These are phyloP conservation scores for Fomitiporia mediterranea DNA, from an alignment of 1,284 basidiomycete species.

Conservation along the genomic window DNA sequence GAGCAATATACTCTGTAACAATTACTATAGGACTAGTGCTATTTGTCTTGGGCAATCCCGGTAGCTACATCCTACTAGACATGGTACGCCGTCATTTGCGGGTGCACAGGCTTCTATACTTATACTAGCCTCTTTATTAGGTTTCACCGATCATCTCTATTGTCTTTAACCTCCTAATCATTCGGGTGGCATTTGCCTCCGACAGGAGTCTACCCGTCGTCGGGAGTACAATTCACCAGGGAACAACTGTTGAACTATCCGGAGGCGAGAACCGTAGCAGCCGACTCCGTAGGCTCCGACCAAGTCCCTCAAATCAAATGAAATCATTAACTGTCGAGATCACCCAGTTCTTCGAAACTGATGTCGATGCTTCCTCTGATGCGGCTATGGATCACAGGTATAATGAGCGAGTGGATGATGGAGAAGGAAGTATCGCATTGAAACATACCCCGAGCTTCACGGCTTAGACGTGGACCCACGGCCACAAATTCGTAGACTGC, in stretches of 20 bases:
- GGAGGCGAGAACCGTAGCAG: too few species aligned
- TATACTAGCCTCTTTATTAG: too few species aligned
- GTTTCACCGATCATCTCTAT: neutral
- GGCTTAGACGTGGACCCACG: too few species aligned
- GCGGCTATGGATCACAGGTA: too few species aligned
- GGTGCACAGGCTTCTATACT: too few species aligned
- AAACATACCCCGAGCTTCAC: too few species aligned
- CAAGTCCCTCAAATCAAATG: neutral
- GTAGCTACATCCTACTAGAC: constrained; percentile 37
- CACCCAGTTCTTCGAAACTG: neutral
- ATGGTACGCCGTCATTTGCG: too few species aligned
- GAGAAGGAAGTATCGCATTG: too few species aligned
- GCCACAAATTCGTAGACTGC: too few species aligned
- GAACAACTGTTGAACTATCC: too few species aligned
- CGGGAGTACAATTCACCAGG: neutral
- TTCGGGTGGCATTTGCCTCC: neutral
- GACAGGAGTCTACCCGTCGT: neutral
- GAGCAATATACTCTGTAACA: constrained; percentile 34
- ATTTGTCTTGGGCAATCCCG: constrained; percentile 32
- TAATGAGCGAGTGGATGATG: too few species aligned
- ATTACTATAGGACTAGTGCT: constrained; percentile 33
- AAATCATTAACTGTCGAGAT: neutral
- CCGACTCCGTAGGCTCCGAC: neutral
- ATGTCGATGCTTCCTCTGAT: neutral
- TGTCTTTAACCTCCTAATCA: neutral